A percentile compares a stretch with the other conserved stretches of the same genome.
Evolutionary conservation across 208 protist species (phyloP).

Genomic region (Blastocrithidia nonstop): DNA sequence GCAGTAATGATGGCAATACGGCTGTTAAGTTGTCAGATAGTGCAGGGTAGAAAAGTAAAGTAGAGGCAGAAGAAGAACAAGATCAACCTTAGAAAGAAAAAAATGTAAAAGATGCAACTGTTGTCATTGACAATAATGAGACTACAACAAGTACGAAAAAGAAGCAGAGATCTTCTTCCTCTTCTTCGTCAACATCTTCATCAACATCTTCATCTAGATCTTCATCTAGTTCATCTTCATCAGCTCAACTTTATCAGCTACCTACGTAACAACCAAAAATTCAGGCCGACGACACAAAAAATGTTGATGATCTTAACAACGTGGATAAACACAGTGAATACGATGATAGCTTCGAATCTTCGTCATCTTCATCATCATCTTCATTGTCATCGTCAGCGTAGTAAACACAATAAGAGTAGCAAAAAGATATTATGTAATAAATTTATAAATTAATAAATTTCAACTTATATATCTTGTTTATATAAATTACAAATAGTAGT

Average conservation of each 20-base stretch:
- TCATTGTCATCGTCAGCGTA: background rate
- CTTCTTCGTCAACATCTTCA: background rate
- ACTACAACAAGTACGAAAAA: background rate
- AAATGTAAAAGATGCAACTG: background rate
- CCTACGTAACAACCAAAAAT: no score
- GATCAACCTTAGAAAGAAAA: no score
- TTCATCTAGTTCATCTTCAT: no score
- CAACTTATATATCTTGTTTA: background rate
- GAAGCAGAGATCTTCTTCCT: background rate
- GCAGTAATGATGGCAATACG: no score
- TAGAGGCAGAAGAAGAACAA: no score
- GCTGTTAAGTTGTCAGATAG: no score
- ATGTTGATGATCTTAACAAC: no score
- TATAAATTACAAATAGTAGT: conserved; percentile 3
- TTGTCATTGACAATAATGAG: background rate
- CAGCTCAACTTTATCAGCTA: no score
- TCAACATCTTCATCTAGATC: background rate
- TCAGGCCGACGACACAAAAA: no score
- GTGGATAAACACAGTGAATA: no score
- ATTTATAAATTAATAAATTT: background rate
- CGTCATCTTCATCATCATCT: background rate
- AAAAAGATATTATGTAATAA: background rate
- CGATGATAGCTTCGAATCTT: conserved; percentile 18
- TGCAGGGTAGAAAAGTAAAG: no score
- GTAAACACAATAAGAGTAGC: background rate